Percentiles rank a stretch among this genome's conserved stretches.
These are phyloP conservation scores for Neophaeococcomyces aloes DNA, from an alignment of 2,329 filamentous ascomycete species.

Conservation along the genomic window DNA sequence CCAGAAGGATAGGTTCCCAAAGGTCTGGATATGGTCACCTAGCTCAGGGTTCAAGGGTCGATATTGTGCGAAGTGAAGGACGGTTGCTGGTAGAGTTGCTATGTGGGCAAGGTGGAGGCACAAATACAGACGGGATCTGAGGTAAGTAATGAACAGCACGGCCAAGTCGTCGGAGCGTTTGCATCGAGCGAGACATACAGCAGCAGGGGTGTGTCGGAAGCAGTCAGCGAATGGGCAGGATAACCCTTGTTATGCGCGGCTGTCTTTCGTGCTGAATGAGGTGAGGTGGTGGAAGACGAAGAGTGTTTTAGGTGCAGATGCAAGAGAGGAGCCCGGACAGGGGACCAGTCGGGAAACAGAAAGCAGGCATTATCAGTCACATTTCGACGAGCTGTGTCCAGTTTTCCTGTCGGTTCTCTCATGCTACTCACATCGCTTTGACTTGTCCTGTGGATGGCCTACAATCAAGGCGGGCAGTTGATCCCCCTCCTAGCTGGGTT, in stretches of 20 bases:
- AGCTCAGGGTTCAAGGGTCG: conserved; percentile 1
- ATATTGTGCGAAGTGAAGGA: conserved; percentile 1
- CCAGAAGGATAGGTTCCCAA: neutral
- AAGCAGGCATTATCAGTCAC: conserved; percentile 3
- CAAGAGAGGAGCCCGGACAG: neutral
- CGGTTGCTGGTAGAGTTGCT: neutral
- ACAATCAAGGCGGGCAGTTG: neutral
- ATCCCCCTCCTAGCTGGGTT: neutral
- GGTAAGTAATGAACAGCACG: conserved; percentile 62
- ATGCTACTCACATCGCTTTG: neutral
- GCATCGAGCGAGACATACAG: conserved; percentile 45
- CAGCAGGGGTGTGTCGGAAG: conserved; percentile 6
- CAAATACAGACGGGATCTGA: conserved; percentile 29
- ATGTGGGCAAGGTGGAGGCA: neutral
- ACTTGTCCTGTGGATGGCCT: conserved; percentile 4
- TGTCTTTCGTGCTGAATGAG: conserved; percentile 5
- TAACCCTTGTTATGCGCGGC: conserved; percentile 5
- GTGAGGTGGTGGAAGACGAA: neutral
- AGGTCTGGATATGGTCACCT: neutral
- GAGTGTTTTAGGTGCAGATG: conserved; percentile 1
- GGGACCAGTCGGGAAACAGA: conserved; percentile 5
- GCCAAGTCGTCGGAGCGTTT: conserved; percentile 69
- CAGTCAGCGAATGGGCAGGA: conserved; percentile 3
- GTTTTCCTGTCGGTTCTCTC: neutral
- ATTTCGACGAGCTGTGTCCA: conserved; percentile 1